Base-by-base conservation (phyloP, 306 rosid species). In the Begonia peltatifolia region DNA sequence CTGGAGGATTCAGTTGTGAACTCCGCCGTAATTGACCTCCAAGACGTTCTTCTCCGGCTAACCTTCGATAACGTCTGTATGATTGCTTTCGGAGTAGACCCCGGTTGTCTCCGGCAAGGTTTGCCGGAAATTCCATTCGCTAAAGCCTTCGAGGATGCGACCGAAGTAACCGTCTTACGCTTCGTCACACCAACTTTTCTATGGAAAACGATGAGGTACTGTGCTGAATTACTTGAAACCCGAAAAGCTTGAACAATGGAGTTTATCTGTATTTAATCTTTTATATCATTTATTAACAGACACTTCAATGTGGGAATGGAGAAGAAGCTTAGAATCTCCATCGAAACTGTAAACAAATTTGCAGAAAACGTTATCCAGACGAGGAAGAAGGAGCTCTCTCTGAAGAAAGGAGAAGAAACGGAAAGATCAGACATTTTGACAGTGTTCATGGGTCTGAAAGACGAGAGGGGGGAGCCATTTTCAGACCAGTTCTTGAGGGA, bases 21-120 rank as follows among this genome's bases (percentile, higher is more conserved):
- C 51, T 22, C 63, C 0, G 6, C 13, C 9, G 14, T 63, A 2
- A 58, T 80, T 4, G 97, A 90, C 59, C 76, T 90, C 6, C 97
- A 90, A 59, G 97, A 90, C 47, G 69, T 90, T 16, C 70, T 90
- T 8, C 30, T 90, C 11, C 73, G 95, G 61, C 51, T 90, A 17
- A 90, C 97, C 12, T 90, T 90, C 56, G 97, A 90, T 41, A 85
- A 90, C 50, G 87, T 90, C 0, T 90, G 97, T 56, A 76, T 90
- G 85, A 80, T 90, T 17, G 97, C 97, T 0, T 90, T 85, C 22
- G 97, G 97, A 12, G 95, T 74, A 16, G 95, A 90, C 60, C 95
- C 97, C 2, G 94, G 97, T 46, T 90, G 97, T 58, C 71, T 76
- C 51, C 47, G 61, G 30, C 59, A 46, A 1, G 74, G 74, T n/a